Conservation (phyloP, 1,284 basidiomycete species). For the Cutaneotrichosporon spelunceum region DNA sequence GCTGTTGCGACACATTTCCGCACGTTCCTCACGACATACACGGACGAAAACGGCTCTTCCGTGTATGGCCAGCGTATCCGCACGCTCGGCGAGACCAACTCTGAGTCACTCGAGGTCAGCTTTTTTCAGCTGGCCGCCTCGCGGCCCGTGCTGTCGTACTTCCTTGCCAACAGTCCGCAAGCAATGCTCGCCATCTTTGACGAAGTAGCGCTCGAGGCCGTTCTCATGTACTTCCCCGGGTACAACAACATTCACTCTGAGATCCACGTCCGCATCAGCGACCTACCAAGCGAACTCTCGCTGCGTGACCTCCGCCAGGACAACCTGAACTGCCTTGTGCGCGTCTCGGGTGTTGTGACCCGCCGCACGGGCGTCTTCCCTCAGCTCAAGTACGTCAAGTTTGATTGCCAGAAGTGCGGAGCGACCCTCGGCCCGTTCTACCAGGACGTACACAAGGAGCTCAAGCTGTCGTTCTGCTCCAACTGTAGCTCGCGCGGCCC, state of each 20-base stretch:
- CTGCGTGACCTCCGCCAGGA: conserved; percentile 89
- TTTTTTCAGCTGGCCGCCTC: conserved; percentile 86
- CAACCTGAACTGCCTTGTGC: conserved; percentile 92
- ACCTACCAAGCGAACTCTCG: conserved; percentile 83
- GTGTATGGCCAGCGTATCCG: conserved; percentile 94
- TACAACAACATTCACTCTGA: conserved; percentile 98
- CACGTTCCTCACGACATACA: conserved; percentile 92
- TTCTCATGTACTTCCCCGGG: conserved; percentile 90
- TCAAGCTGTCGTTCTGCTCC: conserved; percentile 89
- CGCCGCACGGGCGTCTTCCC: conserved; percentile 94
- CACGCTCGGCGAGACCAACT: conserved; percentile 91
- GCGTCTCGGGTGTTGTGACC: conserved; percentile 96
- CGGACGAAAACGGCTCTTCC: conserved; percentile 84
- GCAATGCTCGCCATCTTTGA: conserved; percentile 94
- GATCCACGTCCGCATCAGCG: conserved; percentile 94
- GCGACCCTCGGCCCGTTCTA: conserved; percentile 93
- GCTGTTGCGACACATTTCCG: conserved; percentile 91
- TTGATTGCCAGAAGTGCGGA: conserved; percentile 92
- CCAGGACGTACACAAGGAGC: conserved; percentile 92
- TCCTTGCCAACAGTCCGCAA: conserved; percentile 89
- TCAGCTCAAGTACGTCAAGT: conserved; percentile 98
- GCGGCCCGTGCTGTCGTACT: conserved; percentile 94
- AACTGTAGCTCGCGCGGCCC: conserved; percentile 93
- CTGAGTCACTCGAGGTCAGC: conserved; percentile 94
- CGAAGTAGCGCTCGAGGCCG: conserved; percentile 88